Percentiles rank a stretch among this genome's conserved stretches.
Conservation (phyloP, 202 grass and related monocot species). For the Schoenoplectus tabernaemontani region DNA sequence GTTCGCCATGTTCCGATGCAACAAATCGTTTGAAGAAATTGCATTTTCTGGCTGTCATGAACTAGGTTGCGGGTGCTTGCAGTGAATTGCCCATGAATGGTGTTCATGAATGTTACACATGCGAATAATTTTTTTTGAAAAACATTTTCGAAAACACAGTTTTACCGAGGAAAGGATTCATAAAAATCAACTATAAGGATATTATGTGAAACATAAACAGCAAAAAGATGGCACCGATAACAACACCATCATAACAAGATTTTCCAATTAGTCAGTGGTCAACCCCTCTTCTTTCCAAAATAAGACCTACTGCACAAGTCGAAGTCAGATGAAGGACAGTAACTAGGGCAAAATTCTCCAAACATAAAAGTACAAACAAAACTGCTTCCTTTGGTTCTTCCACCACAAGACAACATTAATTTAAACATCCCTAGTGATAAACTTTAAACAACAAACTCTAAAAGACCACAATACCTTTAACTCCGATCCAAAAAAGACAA, state of each 20-base stretch:
- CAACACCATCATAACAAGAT: neutral
- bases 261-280: neutral
- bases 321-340: neutral
- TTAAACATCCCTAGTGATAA: conserved; percentile 20
- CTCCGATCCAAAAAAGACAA: conserved; percentile 7
- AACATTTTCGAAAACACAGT: too few relatives aligned
- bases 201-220: neutral
- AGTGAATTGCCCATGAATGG: too few relatives aligned
- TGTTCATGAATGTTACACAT: too few relatives aligned
- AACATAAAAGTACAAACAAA: conserved; percentile 22
- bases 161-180: too few relatives aligned
- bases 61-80: too few relatives aligned
- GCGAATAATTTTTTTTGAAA: too few relatives aligned
- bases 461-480: conserved; percentile 5
- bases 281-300: neutral
- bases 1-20: too few relatives aligned
- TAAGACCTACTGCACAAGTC: neutral
- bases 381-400: conserved; percentile 6
- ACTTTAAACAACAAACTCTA: conserved; percentile 8
- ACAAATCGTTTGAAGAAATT: too few relatives aligned
- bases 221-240: neutral
- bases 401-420: conserved; percentile 11
- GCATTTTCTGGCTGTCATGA: too few relatives aligned
- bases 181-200: neutral
- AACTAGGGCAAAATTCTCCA: conserved; percentile 7